A percentile compares a stretch with the other conserved stretches of the same genome.
Conservation (phyloP, 148 eudicot genomes). For the Dianthus caryophyllus region DNA sequence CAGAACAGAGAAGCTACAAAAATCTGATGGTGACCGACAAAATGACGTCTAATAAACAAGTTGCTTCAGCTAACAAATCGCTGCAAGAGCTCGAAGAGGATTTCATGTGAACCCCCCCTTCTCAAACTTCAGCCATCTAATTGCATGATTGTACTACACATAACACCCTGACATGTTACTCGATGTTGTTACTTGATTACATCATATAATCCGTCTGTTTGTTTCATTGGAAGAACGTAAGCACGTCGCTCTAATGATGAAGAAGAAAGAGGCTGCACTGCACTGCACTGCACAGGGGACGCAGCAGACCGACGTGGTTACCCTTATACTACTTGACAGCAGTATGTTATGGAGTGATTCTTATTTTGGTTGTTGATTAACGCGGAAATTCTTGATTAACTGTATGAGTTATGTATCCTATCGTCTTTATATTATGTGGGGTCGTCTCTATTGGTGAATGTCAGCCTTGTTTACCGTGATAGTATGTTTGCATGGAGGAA, state of each 20-base stretch:
- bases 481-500: too few species aligned
- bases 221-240: conserved; percentile 21
- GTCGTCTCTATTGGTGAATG: too few species aligned
- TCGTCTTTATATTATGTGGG: too few species aligned
- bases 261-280: conserved; percentile 21
- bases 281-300: conserved; percentile 14
- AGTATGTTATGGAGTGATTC: neutral
- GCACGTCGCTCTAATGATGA: conserved; percentile 21
- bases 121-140: conserved; percentile 10
- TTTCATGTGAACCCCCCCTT: conserved; percentile 56
- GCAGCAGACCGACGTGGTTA: conserved; percentile 7
- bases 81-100: conserved; percentile 95
- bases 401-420: neutral
- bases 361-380: conserved; percentile 11
- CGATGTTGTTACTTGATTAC: conserved; percentile 7
- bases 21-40: conserved; percentile 93
- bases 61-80: conserved; percentile 74
- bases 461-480: neutral
- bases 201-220: conserved; percentile 13
- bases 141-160: conserved; percentile 17
- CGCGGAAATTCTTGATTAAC: neutral
- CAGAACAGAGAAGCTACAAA: conserved; percentile 92
- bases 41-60: conserved; percentile 97
- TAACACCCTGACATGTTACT: conserved; percentile 3
- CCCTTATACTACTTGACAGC: conserved; percentile 18